phyloP scores from a whole-genome alignment of 176 grass and related monocot genomes.

The Zoysia pacifica region DNA sequence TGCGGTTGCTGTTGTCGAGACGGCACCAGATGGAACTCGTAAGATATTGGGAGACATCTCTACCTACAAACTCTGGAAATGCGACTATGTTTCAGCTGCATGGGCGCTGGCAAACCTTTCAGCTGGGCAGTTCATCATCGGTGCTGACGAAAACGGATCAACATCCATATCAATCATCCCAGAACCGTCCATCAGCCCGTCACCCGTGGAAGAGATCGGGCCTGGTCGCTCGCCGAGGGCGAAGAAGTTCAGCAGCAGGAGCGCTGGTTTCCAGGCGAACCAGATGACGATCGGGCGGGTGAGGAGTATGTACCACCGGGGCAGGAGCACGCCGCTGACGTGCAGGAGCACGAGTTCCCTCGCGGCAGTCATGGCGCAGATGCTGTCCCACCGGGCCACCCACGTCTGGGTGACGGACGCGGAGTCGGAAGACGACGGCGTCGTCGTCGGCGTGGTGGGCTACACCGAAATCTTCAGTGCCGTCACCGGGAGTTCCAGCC shows the following conservation, averaged over 20 bases:
- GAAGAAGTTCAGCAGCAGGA: constrained; percentile 89
- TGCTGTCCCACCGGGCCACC: constrained; percentile 82
- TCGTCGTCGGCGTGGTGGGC: constrained; percentile 77
- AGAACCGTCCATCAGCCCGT: constrained; percentile 39
- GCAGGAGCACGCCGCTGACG: constrained; percentile 64
- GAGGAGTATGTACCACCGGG: constrained; percentile 67
- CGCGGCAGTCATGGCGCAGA: constrained; percentile 91
- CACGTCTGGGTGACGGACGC: constrained; percentile 92
- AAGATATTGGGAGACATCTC: constrained; percentile 94
- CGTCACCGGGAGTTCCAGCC: constrained; percentile 49
- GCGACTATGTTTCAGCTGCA: constrained; percentile 71
- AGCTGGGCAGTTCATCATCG: constrained; percentile 78
- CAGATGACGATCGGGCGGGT: constrained; percentile 50
- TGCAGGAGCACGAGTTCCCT: constrained; percentile 84
- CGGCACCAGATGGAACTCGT: constrained; percentile 43
- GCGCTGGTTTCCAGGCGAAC: constrained; percentile 67
- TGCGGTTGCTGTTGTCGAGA: constrained; percentile 77
- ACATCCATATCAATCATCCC: constrained; percentile 28
- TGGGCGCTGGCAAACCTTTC: constrained; percentile 86
- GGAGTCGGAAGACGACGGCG: constrained; percentile 51
- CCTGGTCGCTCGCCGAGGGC: constrained; percentile 52
- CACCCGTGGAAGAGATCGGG: constrained; percentile 27
- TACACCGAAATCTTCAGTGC: constrained; percentile 86
- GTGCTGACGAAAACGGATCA: constrained; percentile 58
- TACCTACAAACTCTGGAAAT: constrained; percentile 92